Percentiles rank a stretch among this genome's conserved stretches.
These are phyloP conservation scores for Mrakia blollopis DNA, from an alignment of 768 basidiomycete species.

Conservation along the genomic window DNA sequence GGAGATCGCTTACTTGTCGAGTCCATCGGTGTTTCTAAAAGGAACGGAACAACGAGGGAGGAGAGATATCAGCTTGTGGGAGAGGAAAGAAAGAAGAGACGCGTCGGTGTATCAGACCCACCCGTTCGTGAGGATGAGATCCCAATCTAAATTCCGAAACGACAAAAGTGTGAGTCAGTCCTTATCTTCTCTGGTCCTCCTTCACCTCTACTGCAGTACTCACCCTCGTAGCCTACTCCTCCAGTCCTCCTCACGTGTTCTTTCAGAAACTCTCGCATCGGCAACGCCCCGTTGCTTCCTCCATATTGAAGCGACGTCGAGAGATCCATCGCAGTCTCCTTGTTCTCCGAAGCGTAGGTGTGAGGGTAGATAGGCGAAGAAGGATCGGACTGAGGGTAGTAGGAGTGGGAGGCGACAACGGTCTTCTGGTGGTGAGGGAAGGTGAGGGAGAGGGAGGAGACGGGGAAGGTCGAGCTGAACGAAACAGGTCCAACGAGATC, in stretches of 20 bases:
- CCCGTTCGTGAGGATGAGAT: constrained; percentile 19
- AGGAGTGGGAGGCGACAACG: neutral
- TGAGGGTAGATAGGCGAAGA: neutral
- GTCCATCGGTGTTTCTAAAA: constrained; percentile 28
- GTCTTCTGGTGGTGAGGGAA: constrained; percentile 21
- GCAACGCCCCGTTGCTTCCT: neutral
- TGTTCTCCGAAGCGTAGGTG: neutral
- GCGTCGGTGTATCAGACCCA: neutral
- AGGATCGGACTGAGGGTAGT: neutral
- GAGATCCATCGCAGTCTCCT: neutral
- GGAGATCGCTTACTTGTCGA: constrained; percentile 19
- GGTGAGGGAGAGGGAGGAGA: constrained; percentile 16
- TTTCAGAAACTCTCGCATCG: constrained; percentile 12
- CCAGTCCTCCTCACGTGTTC: constrained; percentile 15
- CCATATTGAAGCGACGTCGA: constrained; percentile 23
- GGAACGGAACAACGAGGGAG: neutral
- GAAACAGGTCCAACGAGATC: neutral
- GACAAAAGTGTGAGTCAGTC: neutral
- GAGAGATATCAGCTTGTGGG: neutral
- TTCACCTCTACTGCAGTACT: no score
- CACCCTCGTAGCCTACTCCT: neutral
- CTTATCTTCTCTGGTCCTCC: neutral
- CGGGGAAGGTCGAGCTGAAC: constrained; percentile 29
- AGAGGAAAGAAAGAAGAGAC: neutral
- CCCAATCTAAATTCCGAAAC: constrained; percentile 1